Conservation (phyloP, 106 monocot genomes). For the Dioscorea alata region DNA sequence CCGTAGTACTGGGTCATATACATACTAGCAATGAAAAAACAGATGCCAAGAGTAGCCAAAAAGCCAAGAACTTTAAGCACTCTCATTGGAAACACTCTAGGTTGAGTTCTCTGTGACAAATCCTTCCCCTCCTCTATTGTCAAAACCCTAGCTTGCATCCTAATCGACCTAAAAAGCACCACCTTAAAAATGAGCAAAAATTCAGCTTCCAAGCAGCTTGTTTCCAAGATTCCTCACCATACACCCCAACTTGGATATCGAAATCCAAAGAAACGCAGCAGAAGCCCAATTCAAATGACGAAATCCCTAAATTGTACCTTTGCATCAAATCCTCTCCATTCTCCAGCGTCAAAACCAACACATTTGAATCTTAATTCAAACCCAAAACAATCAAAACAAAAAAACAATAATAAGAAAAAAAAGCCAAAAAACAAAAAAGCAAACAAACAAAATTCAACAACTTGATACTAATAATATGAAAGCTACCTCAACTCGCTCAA, state of each 20-base stretch:
- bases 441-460: no score
- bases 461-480: no score
- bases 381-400: no score
- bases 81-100: conserved; percentile 8
- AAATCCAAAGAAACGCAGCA: not conserved
- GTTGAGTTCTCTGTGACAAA: conserved; percentile 10
- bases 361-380: no score
- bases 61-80: conserved; percentile 14
- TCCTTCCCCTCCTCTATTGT: conserved; percentile 27
- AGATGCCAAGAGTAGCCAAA: conserved; percentile 20
- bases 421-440: no score
- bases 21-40: conserved; percentile 22
- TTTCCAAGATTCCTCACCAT: not conserved
- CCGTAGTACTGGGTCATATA: conserved; percentile 11
- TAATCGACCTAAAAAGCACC: not conserved
- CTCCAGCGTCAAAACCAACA: no score
- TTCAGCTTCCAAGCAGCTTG: not conserved
- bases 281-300: not conserved
- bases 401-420: no score
- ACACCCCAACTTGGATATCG: not conserved
- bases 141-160: conserved; percentile 28
- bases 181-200: not conserved
- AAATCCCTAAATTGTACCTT: not conserved
- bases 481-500: no score
- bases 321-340: no score